These are phyloP conservation scores for Xylaria sp. DNA, from an alignment of 2,329 filamentous ascomycete species.

Conservation along the genomic window DNA sequence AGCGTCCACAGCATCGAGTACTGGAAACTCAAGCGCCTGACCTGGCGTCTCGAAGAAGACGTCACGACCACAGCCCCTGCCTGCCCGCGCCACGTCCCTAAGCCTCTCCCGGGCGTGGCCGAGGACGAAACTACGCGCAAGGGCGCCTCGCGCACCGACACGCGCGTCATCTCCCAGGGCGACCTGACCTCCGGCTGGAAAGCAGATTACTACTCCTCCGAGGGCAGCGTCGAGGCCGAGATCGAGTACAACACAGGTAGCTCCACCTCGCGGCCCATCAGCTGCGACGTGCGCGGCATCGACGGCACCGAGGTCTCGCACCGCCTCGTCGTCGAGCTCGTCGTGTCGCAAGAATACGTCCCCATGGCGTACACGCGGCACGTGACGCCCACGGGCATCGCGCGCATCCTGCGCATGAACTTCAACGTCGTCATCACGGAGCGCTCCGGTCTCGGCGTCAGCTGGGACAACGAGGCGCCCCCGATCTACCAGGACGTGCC, in stretches of 20 bases:
- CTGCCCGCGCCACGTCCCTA: slow-evolving; percentile 67
- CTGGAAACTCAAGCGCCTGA: slow-evolving; percentile 87
- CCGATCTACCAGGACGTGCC: slow-evolving; percentile 93
- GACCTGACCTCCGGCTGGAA: slow-evolving; percentile 90
- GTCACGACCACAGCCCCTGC: slow-evolving; percentile 73
- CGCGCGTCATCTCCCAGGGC: slow-evolving; percentile 70
- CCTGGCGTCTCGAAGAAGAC: slow-evolving; percentile 89
- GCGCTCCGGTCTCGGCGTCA: slow-evolving; percentile 78
- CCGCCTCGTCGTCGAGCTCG: slow-evolving; percentile 83
- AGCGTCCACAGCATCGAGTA: slow-evolving; percentile 66
- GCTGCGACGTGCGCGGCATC: slow-evolving; percentile 68
- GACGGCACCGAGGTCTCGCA: slow-evolving; percentile 77
- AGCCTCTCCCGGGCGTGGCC: slow-evolving; percentile 35
- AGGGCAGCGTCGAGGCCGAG: slow-evolving; percentile 68
- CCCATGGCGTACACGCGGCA: slow-evolving; percentile 63
- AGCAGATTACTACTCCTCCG: slow-evolving; percentile 50
- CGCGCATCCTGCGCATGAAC: slow-evolving; percentile 86
- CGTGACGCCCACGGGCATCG: slow-evolving; percentile 81
- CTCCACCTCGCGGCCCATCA: slow-evolving; percentile 54
- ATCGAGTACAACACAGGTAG: slow-evolving; percentile 64
- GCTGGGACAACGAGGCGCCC: slow-evolving; percentile 94
- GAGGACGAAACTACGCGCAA: slow-evolving; percentile 42
- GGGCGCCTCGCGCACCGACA: slow-evolving; percentile 67
- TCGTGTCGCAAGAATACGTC: slow-evolving; percentile 85
- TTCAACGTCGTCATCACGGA: slow-evolving; percentile 81